Percentiles rank a stretch among this genome's conserved stretches.
Evolutionary conservation across 2,329 filamentous ascomycete genomes (phyloP).

Genomic region (Hortaea werneckii): DNA sequence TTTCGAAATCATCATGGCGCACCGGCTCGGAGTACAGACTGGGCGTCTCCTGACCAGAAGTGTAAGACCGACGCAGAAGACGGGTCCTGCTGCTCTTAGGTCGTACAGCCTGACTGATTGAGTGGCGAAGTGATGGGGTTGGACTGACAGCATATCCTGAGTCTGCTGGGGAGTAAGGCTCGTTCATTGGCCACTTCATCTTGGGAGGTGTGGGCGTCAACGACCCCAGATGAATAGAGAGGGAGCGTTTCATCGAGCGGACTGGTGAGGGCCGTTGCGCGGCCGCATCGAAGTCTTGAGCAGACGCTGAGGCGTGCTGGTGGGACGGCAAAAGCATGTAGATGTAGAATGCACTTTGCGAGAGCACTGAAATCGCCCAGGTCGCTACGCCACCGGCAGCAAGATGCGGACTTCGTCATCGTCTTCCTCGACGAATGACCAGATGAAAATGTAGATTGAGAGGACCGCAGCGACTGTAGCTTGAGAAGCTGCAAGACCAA

Average conservation of each 20-base stretch:
- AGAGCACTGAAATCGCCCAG: constrained; percentile 15
- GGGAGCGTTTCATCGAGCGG: constrained; percentile 7
- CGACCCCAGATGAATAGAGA: constrained; percentile 15
- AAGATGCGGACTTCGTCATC: constrained; percentile 2
- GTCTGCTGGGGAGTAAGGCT: constrained; percentile 12
- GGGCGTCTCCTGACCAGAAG: constrained; percentile 29
- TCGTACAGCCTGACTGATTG: constrained; percentile 29
- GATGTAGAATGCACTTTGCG: constrained; percentile 15
- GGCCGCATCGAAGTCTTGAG: not conserved
- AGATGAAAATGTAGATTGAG: constrained; percentile 12
- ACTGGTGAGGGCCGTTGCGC: constrained; percentile 6
- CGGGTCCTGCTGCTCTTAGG: constrained; percentile 49
- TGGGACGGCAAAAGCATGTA: constrained; percentile 14
- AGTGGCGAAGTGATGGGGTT: constrained; percentile 16
- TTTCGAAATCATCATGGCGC: constrained; percentile 52
- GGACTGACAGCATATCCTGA: constrained; percentile 12
- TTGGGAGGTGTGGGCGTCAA: constrained; percentile 14
- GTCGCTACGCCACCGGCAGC: constrained; percentile 19
- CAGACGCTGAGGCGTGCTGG: constrained; percentile 1
- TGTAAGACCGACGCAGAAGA: constrained; percentile 45
- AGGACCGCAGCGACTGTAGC: constrained; percentile 11
- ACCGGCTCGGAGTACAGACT: constrained; percentile 19
- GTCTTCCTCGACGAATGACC: constrained; percentile 4
- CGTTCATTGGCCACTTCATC: constrained; percentile 9
- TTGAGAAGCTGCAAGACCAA: constrained; percentile 1